phyloP scores from a whole-genome alignment of 345 rosid genomes.

The Citrus medica region DNA sequence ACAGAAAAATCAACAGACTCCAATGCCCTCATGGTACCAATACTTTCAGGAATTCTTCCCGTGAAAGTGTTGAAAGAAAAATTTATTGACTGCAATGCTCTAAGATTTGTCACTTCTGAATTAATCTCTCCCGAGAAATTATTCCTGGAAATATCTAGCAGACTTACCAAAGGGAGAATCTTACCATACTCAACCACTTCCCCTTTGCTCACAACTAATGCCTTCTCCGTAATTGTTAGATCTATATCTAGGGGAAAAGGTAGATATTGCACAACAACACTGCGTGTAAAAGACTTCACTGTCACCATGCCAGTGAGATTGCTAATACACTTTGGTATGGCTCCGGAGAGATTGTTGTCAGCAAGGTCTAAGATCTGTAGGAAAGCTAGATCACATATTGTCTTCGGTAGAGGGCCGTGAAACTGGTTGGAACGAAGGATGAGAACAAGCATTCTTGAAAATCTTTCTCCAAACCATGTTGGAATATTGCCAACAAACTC shows the following conservation, averaged over 20 bases:
- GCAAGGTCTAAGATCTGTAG: constrained; percentile 8
- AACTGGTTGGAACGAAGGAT: not conserved
- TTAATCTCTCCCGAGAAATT: not conserved
- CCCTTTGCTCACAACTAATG: not conserved
- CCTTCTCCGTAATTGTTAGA: not conserved
- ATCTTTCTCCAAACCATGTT: not conserved
- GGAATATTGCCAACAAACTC: not conserved
- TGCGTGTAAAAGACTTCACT: not conserved
- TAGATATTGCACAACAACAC: not conserved
- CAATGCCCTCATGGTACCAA: not conserved
- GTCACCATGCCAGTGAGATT: not conserved
- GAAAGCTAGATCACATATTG: not conserved
- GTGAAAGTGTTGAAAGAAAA: not conserved
- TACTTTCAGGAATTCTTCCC: not conserved
- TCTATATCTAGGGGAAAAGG: not conserved
- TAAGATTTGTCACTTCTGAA: not conserved
- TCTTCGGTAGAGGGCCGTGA: constrained; percentile 1
- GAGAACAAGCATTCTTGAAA: not conserved
- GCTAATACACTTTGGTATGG: constrained; percentile 9
- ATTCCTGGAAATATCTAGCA: constrained; percentile 3
- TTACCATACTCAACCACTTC: not conserved
- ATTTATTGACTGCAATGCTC: not conserved
- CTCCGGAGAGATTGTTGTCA: not conserved
- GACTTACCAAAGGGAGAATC: constrained; percentile 5
- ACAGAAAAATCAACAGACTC: not conserved